These are phyloP conservation scores for Fermentozyma sake DNA, from an alignment of 1,139 yeast species.

Conservation along the genomic window DNA sequence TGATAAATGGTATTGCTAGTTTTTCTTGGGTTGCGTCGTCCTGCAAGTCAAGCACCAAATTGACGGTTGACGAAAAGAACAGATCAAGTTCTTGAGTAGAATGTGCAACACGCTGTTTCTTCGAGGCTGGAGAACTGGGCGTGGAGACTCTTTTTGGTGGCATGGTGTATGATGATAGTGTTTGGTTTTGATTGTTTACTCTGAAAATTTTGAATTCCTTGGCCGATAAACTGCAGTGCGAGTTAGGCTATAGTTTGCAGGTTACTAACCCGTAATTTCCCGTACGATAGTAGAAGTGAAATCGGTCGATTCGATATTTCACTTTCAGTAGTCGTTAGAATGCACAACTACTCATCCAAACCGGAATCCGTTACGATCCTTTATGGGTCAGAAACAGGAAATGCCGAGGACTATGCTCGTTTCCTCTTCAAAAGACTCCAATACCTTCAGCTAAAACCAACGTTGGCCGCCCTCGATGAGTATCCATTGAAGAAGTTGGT, in stretches of 20 bases:
- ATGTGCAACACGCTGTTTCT: slow-evolving; percentile 12
- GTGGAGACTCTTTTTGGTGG: slow-evolving; percentile 9
- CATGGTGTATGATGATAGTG: too few species aligned
- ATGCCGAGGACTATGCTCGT: slow-evolving; percentile 81
- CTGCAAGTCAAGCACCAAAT: slow-evolving; percentile 21
- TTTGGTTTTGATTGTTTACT: too few species aligned
- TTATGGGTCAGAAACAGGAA: slow-evolving; percentile 93
- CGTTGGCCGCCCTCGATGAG: slow-evolving; percentile 56
- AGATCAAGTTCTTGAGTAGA: slow-evolving; percentile 20
- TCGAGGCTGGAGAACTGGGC: slow-evolving; percentile 6
- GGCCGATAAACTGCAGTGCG: too few species aligned
- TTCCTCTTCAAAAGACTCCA: slow-evolving; percentile 54
- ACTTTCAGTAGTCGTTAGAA: too few species aligned
- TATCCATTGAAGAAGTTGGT: slow-evolving; percentile 50
- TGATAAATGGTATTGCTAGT: slow-evolving; percentile 53
- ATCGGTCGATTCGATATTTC: too few species aligned
- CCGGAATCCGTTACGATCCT: slow-evolving; percentile 53
- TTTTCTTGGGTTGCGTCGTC: slow-evolving; percentile 29
- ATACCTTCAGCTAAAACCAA: slow-evolving; percentile 51
- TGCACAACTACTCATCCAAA: too few species aligned
- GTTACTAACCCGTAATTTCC: too few species aligned
- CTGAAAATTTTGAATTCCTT: too few species aligned
- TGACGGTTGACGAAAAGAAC: slow-evolving; percentile 25
- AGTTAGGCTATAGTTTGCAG: too few species aligned
- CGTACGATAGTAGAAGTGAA: too few species aligned